Conservation (phyloP, 129 eudicot species). For the Heracleum sosnowskyi region DNA sequence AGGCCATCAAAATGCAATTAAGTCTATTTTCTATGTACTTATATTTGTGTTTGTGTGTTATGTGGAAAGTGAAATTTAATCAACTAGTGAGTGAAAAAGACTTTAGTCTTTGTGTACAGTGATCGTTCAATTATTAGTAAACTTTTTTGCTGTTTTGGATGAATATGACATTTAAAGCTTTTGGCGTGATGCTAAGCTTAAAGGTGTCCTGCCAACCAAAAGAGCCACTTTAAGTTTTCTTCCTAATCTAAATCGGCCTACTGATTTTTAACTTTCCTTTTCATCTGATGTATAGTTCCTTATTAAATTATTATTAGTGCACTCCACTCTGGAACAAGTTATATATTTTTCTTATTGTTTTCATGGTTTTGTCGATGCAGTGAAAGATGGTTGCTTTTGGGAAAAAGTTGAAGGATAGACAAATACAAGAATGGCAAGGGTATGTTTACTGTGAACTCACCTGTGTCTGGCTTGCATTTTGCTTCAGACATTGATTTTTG, state of each 20-base stretch:
- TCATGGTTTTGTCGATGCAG: conserved; percentile 23
- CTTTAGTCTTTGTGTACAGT: neutral
- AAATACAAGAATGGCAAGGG: conserved; percentile 96
- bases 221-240: neutral
- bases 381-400: conserved; percentile 91
- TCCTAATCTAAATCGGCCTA: neutral
- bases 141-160: conserved; percentile 1
- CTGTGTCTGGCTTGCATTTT: neutral
- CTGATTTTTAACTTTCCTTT: neutral
- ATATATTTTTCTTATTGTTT: neutral
- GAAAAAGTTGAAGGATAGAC: conserved; percentile 92
- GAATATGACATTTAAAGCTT: neutral
- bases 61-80: neutral
- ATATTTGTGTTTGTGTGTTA: neutral
- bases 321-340: neutral
- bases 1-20: too few species aligned
- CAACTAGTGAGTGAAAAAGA: too few species aligned
- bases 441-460: conserved; percentile 20
- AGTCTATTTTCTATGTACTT: too few species aligned
- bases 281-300: neutral
- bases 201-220: neutral
- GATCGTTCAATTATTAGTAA: neutral
- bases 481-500: neutral
- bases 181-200: neutral
- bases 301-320: neutral